Percentiles rank a stretch among this genome's conserved stretches.
Evolutionary conservation across 192 early-diverging fungal species (phyloP).

Genomic region (Gonapodya prolifera): DNA sequence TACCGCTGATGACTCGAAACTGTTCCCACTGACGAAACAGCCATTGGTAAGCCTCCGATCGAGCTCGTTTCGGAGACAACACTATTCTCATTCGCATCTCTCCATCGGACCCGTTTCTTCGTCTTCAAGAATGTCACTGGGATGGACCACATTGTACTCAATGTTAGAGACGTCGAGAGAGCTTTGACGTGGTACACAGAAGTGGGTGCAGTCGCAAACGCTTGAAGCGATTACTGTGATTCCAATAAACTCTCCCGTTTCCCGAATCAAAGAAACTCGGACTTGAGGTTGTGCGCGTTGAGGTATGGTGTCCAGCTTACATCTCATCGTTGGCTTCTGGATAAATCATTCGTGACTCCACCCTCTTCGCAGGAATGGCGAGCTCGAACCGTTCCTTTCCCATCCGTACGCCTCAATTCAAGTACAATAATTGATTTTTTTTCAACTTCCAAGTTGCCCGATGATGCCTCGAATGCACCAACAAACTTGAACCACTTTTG

Average conservation of each 20-base stretch:
- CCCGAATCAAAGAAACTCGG: not conserved
- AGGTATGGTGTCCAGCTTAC: not conserved
- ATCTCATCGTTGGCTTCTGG: too few species aligned
- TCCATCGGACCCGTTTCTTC: too few species aligned
- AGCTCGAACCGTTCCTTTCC: not conserved
- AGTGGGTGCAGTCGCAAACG: too few species aligned
- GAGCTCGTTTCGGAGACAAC: too few species aligned
- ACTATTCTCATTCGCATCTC: too few species aligned
- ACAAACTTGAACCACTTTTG: not conserved
- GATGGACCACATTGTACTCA: not conserved
- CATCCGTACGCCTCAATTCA: not conserved
- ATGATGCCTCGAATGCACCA: not conserved
- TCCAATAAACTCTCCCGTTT: not conserved
- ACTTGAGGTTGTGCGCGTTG: not conserved
- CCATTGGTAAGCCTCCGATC: too few species aligned
- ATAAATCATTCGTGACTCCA: not conserved
- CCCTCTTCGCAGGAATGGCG: not conserved
- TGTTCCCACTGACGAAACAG: too few species aligned
- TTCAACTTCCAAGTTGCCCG: not conserved
- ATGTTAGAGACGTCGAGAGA: not conserved
- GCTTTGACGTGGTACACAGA: not conserved
- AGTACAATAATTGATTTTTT: not conserved
- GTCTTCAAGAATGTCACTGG: not conserved
- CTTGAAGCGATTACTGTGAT: not conserved
- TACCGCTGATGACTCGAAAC: too few species aligned